These are phyloP conservation scores for Metschnikowia arizonensis DNA, from an alignment of 805 yeast genomes.

Conservation along the genomic window DNA sequence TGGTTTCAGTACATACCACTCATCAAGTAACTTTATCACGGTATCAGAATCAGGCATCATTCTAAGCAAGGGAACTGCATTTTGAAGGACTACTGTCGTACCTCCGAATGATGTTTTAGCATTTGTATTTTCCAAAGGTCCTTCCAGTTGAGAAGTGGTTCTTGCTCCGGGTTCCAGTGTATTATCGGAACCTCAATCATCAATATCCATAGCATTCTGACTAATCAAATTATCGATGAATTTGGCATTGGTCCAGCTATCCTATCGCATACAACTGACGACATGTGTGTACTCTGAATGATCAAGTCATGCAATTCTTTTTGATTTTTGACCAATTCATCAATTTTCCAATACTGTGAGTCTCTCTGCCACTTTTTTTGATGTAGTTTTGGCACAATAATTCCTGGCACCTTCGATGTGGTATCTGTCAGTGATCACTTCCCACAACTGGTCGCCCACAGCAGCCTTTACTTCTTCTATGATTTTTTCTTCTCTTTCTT, in stretches of 20 bases:
- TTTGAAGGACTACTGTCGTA: too few relatives aligned
- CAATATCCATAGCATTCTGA: neutral
- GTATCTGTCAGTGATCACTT: neutral
- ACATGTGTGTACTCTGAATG: neutral
- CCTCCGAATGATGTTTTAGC: too few relatives aligned
- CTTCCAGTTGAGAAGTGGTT: too few relatives aligned
- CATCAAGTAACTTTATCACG: neutral
- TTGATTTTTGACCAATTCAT: neutral
- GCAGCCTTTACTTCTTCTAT: neutral
- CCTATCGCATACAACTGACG: neutral
- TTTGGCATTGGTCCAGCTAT: neutral
- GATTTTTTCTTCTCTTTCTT: too few relatives aligned
- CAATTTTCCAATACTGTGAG: neutral
- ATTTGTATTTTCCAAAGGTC: too few relatives aligned
- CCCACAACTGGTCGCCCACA: neutral
- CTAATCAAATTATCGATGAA: neutral
- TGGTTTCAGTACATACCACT: neutral
- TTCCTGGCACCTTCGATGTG: neutral
- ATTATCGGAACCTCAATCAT: too few relatives aligned
- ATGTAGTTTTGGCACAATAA: too few relatives aligned
- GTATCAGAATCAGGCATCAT: neutral
- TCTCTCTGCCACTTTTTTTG: neutral
- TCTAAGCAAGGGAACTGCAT: neutral
- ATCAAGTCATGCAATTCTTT: neutral
- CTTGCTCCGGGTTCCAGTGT: too few relatives aligned